Evolutionary conservation across 345 rosid genomes (phyloP).

Genomic region (Pistacia integerrima): DNA sequence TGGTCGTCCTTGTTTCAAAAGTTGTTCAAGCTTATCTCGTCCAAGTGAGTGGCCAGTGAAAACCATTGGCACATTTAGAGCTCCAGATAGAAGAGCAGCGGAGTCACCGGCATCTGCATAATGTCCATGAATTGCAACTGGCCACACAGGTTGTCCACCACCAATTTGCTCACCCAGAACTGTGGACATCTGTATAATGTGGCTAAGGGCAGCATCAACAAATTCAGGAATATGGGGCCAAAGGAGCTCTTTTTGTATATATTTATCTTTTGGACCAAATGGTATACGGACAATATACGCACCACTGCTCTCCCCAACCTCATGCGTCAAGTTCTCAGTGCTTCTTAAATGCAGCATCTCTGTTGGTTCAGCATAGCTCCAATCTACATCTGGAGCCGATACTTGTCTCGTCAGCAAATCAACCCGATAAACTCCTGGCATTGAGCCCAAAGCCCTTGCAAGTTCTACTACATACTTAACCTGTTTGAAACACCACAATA

Average conservation of each 20-base stretch:
- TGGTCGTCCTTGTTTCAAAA: constrained; percentile 67
- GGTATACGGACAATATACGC: constrained; percentile 80
- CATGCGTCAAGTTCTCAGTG: constrained; percentile 38
- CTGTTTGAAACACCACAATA: constrained; percentile 31
- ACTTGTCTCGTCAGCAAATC: constrained; percentile 84
- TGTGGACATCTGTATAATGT: constrained; percentile 70
- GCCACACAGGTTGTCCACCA: constrained; percentile 69
- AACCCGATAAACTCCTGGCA: constrained; percentile 81
- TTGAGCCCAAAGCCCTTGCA: constrained; percentile 77
- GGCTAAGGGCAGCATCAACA: constrained; percentile 78
- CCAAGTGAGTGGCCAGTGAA: constrained; percentile 89
- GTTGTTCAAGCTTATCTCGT: constrained; percentile 77
- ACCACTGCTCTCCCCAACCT: constrained; percentile 78
- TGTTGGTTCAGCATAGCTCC: constrained; percentile 69
- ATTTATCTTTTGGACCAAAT: constrained; percentile 76
- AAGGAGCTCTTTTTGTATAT: constrained; percentile 66
- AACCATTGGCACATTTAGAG: constrained; percentile 81
- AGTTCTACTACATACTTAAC: constrained; percentile 91
- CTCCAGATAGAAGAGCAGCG: constrained; percentile 78
- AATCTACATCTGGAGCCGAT: constrained; percentile 67
- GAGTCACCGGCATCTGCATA: constrained; percentile 88
- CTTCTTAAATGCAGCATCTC: constrained; percentile 62
- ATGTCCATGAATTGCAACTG: constrained; percentile 80
- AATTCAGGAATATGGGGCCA: constrained; percentile 84
- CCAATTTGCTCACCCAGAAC: constrained; percentile 68